Percentiles rank a stretch among this genome's conserved stretches.
These are phyloP conservation scores for Pichia sp. DNA, from an alignment of 1,139 yeast species.

Conservation along the genomic window DNA sequence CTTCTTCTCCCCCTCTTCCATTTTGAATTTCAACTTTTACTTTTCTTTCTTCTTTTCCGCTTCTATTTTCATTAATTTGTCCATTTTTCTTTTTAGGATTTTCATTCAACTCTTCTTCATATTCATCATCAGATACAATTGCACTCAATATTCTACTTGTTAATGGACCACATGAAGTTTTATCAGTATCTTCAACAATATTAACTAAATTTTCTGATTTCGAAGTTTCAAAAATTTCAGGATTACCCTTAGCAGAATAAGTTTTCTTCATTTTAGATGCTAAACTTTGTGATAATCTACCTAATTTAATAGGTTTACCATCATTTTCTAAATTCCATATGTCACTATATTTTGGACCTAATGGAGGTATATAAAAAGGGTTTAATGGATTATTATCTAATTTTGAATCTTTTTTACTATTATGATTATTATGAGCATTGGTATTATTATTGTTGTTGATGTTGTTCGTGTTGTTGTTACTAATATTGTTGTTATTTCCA, in stretches of 20 bases:
- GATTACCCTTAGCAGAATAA: constrained; percentile 51
- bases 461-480: too few relatives aligned
- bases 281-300: constrained; percentile 9
- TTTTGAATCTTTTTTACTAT: neutral
- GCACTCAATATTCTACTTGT: constrained; percentile 84
- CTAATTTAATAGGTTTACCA: constrained; percentile 14
- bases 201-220: neutral
- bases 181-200: constrained; percentile 53
- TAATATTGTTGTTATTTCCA: neutral
- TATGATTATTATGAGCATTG: constrained; percentile 20
- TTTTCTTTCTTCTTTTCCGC: neutral
- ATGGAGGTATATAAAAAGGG: constrained; percentile 71
- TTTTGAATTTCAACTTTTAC: neutral
- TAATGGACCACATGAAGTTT: constrained; percentile 85
- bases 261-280: constrained; percentile 30
- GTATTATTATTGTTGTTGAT: neutral
- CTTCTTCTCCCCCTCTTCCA: neutral
- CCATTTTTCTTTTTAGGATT: neutral
- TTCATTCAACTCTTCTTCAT: neutral
- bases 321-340: constrained; percentile 81
- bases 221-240: neutral
- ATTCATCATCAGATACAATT: constrained; percentile 36
- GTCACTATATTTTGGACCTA: constrained; percentile 77
- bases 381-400: neutral
- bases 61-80: constrained; percentile 1